These are phyloP conservation scores for Fusarium pseudocircinatum DNA, from an alignment of 2,329 filamentous ascomycete species.

Conservation along the genomic window DNA sequence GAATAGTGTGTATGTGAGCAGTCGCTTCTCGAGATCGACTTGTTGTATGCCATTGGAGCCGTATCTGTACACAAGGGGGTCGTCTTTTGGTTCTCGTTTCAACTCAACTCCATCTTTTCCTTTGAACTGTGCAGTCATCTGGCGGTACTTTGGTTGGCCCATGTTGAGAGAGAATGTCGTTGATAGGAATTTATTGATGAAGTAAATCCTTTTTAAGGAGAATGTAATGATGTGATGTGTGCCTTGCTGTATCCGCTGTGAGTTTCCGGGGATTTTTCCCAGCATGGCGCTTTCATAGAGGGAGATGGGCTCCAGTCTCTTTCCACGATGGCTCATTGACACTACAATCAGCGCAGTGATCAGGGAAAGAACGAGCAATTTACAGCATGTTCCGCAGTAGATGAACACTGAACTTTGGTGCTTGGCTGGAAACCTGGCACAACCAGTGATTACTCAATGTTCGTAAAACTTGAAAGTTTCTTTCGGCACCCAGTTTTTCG, in stretches of 20 bases:
- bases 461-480: accelerated
- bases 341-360: accelerated
- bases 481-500: too few species aligned
- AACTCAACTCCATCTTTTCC: background rate
- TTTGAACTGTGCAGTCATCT: background rate
- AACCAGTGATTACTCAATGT: background rate
- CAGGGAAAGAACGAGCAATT: background rate
- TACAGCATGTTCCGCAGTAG: background rate
- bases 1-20: background rate
- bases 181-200: too few species aligned
- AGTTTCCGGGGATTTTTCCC: too few species aligned
- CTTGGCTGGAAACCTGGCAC: background rate
- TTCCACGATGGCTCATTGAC: background rate
- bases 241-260: too few species aligned
- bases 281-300: background rate
- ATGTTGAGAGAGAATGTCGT: background rate
- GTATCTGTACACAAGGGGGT: background rate
- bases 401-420: background rate
- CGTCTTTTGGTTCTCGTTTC: background rate
- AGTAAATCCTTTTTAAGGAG: accelerated
- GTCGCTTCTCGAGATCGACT: background rate
- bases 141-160: background rate
- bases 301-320: background rate
- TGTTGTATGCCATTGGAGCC: background rate
- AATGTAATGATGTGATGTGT: too few species aligned